phyloP scores from a whole-genome alignment of 2,329 filamentous ascomycete species.

The Botrytis elliptica region DNA sequence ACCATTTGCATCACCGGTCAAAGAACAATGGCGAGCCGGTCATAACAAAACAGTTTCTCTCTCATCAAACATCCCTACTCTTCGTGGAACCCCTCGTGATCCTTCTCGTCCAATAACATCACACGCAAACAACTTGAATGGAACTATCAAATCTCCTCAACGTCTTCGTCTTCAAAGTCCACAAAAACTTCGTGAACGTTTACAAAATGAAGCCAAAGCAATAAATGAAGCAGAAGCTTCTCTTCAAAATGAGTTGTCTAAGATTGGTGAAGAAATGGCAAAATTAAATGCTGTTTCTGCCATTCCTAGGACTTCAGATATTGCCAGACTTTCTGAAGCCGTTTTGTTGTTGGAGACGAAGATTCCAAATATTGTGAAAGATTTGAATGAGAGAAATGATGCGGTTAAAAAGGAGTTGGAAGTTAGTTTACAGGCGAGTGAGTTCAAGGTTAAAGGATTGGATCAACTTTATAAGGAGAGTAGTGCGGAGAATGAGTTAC shows the following conservation, averaged over 20 bases:
- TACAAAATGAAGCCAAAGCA: slow-evolving; percentile 76
- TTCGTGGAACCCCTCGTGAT: slow-evolving; percentile 30
- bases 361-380: slow-evolving; percentile 58
- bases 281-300: slow-evolving; percentile 47
- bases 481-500: slow-evolving; percentile 85
- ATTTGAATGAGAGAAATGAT: slow-evolving; percentile 60
- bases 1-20: slow-evolving; percentile 23
- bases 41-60: slow-evolving; percentile 35
- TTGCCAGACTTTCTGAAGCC: slow-evolving; percentile 50
- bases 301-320: slow-evolving; percentile 34
- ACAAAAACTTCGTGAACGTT: slow-evolving; percentile 77
- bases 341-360: slow-evolving; percentile 68
- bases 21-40: slow-evolving; percentile 35
- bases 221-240: slow-evolving; percentile 68
- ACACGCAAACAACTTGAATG: slow-evolving; percentile 16
- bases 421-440: slow-evolving; percentile 67
- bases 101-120: slow-evolving; percentile 31
- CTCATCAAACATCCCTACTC: slow-evolving; percentile 38
- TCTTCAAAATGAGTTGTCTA: slow-evolving; percentile 72
- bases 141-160: slow-evolving; percentile 32
- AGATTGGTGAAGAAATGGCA: slow-evolving; percentile 78
- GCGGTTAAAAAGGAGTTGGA: slow-evolving; percentile 70
- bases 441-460: slow-evolving; percentile 75
- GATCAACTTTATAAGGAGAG: slow-evolving; percentile 88
- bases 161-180: slow-evolving; percentile 67